Evolutionary conservation across 2,329 filamentous ascomycete species (phyloP), one percentile per base, ranked within the genome.

Genomic region (Aspergillus calidoustus): DNA sequence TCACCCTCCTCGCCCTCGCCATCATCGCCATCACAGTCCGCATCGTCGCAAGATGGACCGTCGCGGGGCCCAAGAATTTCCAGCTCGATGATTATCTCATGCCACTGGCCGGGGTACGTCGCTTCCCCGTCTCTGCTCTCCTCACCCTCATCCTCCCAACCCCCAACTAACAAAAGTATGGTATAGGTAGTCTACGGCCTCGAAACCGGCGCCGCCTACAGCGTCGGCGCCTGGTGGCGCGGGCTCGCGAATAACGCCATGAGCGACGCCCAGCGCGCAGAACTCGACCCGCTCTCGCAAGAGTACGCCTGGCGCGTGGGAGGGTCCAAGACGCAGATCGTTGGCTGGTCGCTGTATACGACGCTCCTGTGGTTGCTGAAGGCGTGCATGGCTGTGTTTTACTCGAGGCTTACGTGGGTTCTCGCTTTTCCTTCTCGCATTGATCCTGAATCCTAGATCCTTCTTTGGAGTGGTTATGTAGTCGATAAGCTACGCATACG

Each of bases 71-170:
- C 43, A 75, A 72, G 59, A 78, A 79, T n/a, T 80, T 89, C 59
- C 79, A 81, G 65, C 76, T 80, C 1, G 87, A 89, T 70, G 87
- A 89, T 63, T 87, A 85, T 66, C 69, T 89, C 31, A 86, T 87
- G 74, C 72, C 83, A 49, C n/a, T 86, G 19, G 85, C 82, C 5
- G 79, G 80, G 62, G 83, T 87, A 71, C 48, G 61, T 48, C 25
- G 8, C 34, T 30, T 48, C 30, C 30, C 7, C 28, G 6, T 53
- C 34, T n/a, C 23, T 64, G 8, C 51, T n/a, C 17, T 41, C 22
- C 30, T 22, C 4, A 5, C 13, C 6, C 34, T 4, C 34, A 38
- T 38, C 25, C 43, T 7, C 43, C n/a, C 22, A 19, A 46, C 4
- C 5, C 11, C 6, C 19, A 49, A n/a, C 51, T 55, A 41, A 55